Percentiles rank a stretch among this genome's conserved stretches.
phyloP scores from a whole-genome alignment of 2,329 filamentous ascomycete species.

The Laburnicola sp. region DNA sequence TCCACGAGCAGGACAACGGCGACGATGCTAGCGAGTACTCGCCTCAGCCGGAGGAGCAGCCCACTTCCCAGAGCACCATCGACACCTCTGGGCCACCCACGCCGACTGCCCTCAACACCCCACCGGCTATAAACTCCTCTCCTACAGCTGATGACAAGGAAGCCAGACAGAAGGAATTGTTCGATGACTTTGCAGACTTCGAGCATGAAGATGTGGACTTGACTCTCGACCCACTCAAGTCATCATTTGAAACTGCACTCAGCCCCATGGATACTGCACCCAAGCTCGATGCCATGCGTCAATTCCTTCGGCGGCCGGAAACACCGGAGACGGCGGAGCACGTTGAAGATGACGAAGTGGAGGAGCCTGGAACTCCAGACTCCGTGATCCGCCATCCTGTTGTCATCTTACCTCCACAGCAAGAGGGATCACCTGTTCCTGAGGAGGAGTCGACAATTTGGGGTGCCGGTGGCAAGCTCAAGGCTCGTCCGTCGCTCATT shows the following conservation, averaged over 20 bases:
- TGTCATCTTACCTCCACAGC: slow-evolving; percentile 40
- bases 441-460: slow-evolving; percentile 87
- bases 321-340: slow-evolving; percentile 46
- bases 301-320: slow-evolving; percentile 54
- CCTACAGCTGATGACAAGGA: slow-evolving; percentile 35
- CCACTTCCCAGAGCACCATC: slow-evolving; percentile 40
- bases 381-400: slow-evolving; percentile 85
- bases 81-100: slow-evolving; percentile 52
- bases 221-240: slow-evolving; percentile 54
- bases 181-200: slow-evolving; percentile 54
- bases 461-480: slow-evolving; percentile 80
- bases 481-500: slow-evolving; percentile 84
- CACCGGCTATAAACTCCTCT: slow-evolving; percentile 32
- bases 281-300: slow-evolving; percentile 45
- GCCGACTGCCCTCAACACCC: slow-evolving; percentile 43
- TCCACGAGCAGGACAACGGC: slow-evolving; percentile 40
- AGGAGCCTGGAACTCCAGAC: slow-evolving; percentile 70
- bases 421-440: slow-evolving; percentile 68
- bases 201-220: slow-evolving; percentile 59
- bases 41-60: slow-evolving; percentile 44
- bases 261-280: slow-evolving; percentile 40
- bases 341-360: slow-evolving; percentile 55
- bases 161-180: slow-evolving; percentile 48
- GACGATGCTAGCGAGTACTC: slow-evolving; percentile 64
- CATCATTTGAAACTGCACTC: slow-evolving; percentile 35